Base-by-base conservation (phyloP, 768 basidiomycete species). In the Coprinopsis cinerea region DNA sequence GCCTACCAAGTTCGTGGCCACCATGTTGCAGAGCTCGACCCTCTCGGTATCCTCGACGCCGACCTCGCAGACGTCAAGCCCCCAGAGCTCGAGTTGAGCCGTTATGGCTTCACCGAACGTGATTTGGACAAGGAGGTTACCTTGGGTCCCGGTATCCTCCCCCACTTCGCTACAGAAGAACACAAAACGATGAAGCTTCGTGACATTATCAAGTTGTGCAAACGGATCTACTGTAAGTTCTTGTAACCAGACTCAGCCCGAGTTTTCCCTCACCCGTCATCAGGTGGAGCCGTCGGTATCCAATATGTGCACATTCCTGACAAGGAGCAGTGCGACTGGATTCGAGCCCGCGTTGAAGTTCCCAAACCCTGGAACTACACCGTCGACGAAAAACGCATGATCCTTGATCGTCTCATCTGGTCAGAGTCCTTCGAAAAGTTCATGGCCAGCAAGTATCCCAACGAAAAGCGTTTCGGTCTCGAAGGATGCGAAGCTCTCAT, bases 1-100 rank as follows among this genome's bases (percentile, higher is more conserved):
- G 96, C 96, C 2, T 99, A 96, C 70, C 96, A 99, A 82, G 96
- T 99, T 15, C 89, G 95, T 52, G 96, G 96, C 14, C 96, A 99
- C 61, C 93, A 97, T 60, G 77, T 93, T 51, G 96, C 95, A 28
- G 88, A 96, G 55, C 77, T 99, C 47, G 96, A 99, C 64, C 96
- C 96, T 26, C 80, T 99, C 15, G 93, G 93, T 14, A 93, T 99
- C 59, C 77, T 89, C 45, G 85, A 92, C 58, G 78, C 92, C 32
- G 95, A 98, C 66, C 79, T 97, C 36, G 83, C 80, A 27, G 77
- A 85, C 48, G 70, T 80, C 13, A 73, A 77, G 6, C 94, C 94
- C 1, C 85, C 91, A 1, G 96, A 99, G 64, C 82, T 99, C 11
- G 90, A 92, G 56, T 78, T 99, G 58, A 90, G 88, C 57, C 88